phyloP scores from a whole-genome alignment of 2,329 filamentous ascomycete genomes.

The Trichoderma harzianum region DNA sequence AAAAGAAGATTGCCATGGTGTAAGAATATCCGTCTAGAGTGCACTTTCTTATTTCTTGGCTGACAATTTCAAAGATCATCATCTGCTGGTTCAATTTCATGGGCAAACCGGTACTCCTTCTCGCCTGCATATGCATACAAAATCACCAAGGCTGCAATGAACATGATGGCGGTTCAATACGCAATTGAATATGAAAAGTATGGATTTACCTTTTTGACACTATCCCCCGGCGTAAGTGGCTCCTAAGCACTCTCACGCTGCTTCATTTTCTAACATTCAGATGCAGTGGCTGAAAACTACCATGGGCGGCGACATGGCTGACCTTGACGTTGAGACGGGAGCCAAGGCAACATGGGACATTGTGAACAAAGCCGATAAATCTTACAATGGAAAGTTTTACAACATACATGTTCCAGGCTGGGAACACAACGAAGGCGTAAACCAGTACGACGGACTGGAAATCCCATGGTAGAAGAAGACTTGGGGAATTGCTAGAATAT shows the following conservation, averaged over 20 bases:
- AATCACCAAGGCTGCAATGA: not conserved
- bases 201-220: not conserved
- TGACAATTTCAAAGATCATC: not conserved
- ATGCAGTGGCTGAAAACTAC: not conserved
- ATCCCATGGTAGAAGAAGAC: not conserved
- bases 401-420: not conserved
- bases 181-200: not conserved
- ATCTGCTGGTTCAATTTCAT: not conserved
- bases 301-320: not conserved
- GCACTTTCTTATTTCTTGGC: not conserved
- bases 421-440: not conserved
- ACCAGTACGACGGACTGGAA: not conserved
- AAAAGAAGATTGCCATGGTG: not conserved
- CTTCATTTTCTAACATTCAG: not conserved
- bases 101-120: not conserved
- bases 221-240: not conserved
- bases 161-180: not conserved
- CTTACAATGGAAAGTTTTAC: slow-evolving; percentile 2
- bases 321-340: not conserved
- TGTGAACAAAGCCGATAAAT: not conserved
- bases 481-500: too few species aligned
- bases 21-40: not conserved
- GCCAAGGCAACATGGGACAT: not conserved
- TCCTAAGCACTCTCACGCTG: too few species aligned
- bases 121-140: not conserved